A percentile compares a stretch with the other conserved stretches of the same genome.
phyloP scores from a whole-genome alignment of 2,329 filamentous ascomycete genomes.

The Scedosporium boydii region DNA sequence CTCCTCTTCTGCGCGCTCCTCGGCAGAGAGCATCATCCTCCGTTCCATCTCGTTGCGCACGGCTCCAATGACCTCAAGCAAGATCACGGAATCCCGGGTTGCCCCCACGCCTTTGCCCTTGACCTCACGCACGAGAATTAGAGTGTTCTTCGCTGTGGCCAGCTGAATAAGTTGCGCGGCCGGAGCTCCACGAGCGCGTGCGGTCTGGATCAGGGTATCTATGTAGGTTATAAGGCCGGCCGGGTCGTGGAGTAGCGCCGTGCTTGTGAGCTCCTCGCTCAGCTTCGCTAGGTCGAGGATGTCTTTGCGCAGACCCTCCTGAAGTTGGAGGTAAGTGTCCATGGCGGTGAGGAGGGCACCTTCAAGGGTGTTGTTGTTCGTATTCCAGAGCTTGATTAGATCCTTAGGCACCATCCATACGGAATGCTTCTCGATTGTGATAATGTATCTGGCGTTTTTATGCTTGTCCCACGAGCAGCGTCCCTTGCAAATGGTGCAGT shows the following conservation, averaged over 20 bases:
- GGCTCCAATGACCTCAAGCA: neutral
- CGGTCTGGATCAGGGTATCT: no score
- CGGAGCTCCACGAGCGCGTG: no score
- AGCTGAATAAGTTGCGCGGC: no score
- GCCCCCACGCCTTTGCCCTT: neutral
- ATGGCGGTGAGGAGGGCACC: neutral
- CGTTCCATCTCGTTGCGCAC: neutral
- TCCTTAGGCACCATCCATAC: neutral
- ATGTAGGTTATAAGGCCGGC: no score
- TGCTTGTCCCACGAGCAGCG: neutral
- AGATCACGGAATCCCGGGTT: neutral
- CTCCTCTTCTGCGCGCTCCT: neutral
- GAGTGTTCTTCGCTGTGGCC: no score
- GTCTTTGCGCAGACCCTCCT: neutral
- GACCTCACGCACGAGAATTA: neutral
- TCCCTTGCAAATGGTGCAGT: neutral
- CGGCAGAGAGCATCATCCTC: neutral
- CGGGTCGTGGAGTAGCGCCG: neutral
- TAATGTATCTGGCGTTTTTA: neutral
- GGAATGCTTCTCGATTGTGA: neutral
- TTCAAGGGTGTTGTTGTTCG: neutral
- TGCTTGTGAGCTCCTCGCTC: neutral
- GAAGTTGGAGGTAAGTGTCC: neutral
- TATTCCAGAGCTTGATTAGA: neutral
- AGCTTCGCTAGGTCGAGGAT: neutral